Conservation (phyloP, 192 early-diverging fungal genomes). For the Linnemannia zychae region DNA sequence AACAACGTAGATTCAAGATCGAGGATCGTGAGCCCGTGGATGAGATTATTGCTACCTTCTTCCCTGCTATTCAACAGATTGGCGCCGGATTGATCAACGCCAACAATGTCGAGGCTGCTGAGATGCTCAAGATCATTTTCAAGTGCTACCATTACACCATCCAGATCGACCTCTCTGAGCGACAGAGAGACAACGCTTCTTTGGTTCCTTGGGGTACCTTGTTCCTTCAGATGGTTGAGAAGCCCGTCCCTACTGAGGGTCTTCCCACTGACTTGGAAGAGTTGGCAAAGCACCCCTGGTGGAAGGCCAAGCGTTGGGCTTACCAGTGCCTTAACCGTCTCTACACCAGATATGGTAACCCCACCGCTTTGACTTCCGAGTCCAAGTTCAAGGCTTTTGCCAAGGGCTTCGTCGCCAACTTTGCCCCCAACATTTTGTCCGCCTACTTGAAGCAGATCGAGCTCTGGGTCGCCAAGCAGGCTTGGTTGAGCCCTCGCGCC, state of each 20-base stretch:
- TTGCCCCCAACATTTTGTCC: constrained; percentile 90
- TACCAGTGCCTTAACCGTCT: constrained; percentile 88
- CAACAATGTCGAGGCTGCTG: constrained; percentile 80
- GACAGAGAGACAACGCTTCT: constrained; percentile 73
- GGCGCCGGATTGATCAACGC: constrained; percentile 72
- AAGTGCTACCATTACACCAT: constrained; percentile 86
- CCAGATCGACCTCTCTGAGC: constrained; percentile 70
- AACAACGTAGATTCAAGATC: constrained; percentile 63
- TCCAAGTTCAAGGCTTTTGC: constrained; percentile 76
- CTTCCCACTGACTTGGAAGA: constrained; percentile 77
- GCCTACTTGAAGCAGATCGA: constrained; percentile 89
- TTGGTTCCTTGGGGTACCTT: constrained; percentile 92
- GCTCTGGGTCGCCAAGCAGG: constrained; percentile 74
- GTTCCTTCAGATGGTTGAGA: constrained; percentile 86
- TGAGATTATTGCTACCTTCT: constrained; percentile 80
- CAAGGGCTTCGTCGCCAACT: constrained; percentile 85
- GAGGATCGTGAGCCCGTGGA: constrained; percentile 76
- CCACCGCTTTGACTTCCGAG: constrained; percentile 67
- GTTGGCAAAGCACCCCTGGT: constrained; percentile 85
- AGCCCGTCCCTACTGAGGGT: constrained; percentile 68
- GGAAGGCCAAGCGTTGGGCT: constrained; percentile 98
- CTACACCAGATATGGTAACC: constrained; percentile 80
- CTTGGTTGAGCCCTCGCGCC: constrained; percentile 81
- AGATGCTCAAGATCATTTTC: constrained; percentile 86
- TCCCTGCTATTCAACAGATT: constrained; percentile 85